These are phyloP conservation scores for Fusarium robinianum DNA, from an alignment of 2,329 filamentous ascomycete genomes.

Conservation along the genomic window DNA sequence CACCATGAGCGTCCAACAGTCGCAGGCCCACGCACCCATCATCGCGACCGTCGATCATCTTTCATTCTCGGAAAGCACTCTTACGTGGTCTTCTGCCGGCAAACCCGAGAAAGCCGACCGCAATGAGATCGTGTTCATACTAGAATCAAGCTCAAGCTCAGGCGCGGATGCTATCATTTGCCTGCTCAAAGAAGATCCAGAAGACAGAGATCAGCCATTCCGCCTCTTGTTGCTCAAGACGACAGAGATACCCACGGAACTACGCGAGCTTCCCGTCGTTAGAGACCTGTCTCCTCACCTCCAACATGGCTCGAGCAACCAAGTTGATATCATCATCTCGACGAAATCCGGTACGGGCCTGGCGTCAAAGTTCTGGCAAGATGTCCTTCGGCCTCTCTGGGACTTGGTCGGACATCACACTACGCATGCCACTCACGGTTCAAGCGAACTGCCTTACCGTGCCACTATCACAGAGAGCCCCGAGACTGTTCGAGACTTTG, in stretches of 20 bases:
- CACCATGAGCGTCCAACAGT: constrained; percentile 16
- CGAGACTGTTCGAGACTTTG: constrained; percentile 67
- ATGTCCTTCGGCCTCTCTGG: constrained; percentile 61
- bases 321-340: constrained; percentile 69
- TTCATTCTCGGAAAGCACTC: constrained; percentile 26
- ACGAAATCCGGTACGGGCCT: constrained; percentile 65
- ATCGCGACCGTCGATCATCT: constrained; percentile 23
- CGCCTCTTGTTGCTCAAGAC: constrained; percentile 37
- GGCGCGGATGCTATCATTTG: constrained; percentile 39
- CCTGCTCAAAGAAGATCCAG: constrained; percentile 44
- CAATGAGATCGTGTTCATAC: constrained; percentile 39
- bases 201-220: constrained; percentile 35
- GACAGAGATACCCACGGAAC: constrained; percentile 42
- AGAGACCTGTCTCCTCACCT: constrained; percentile 47
- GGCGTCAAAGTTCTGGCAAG: constrained; percentile 59
- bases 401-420: constrained; percentile 40
- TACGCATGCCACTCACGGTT: not conserved
- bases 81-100: constrained; percentile 37
- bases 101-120: constrained; percentile 20
- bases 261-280: constrained; percentile 45
- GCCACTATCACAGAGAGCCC: constrained; percentile 67
- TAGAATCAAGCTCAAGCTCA: constrained; percentile 13
- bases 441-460: constrained; percentile 6
- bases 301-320: constrained; percentile 21
- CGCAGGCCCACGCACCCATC: not conserved